A percentile compares a stretch with the other conserved stretches of the same genome.
phyloP scores from a whole-genome alignment of 305 asterid genomes.

The Solanum hybrid region DNA sequence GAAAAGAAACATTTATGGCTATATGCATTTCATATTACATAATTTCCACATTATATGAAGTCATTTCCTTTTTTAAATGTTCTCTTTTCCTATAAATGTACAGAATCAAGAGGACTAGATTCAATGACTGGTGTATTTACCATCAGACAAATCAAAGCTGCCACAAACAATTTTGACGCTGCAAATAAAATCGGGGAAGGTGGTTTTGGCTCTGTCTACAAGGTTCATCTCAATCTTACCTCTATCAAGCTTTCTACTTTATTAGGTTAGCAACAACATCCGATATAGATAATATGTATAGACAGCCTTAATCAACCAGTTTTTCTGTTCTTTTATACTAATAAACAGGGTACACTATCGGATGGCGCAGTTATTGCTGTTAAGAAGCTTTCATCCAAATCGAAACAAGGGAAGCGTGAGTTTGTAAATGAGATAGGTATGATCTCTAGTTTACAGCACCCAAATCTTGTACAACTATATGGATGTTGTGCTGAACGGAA shows the following conservation, averaged over 20 bases:
- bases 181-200: constrained; percentile 85
- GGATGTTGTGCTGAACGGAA: constrained; percentile 71
- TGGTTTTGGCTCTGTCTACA: constrained; percentile 77
- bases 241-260: background rate
- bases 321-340: too few species aligned
- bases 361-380: constrained; percentile 68
- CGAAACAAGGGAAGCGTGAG: constrained; percentile 78
- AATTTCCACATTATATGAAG: background rate
- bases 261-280: background rate
- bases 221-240: constrained; percentile 23
- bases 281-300: background rate
- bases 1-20: background rate
- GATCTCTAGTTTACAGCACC: constrained; percentile 73
- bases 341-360: constrained; percentile 33
- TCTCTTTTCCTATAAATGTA: background rate
- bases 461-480: constrained; percentile 62
- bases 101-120: constrained; percentile 52
- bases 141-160: constrained; percentile 58
- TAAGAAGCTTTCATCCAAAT: constrained; percentile 70
- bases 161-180: constrained; percentile 57
- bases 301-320: background rate
- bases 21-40: background rate
- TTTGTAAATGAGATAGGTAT: constrained; percentile 80
- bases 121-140: constrained; percentile 45
- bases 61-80: background rate